Evolutionary conservation across 2,329 filamentous ascomycete genomes (phyloP).

Genomic region (Hypoxylon sp.): DNA sequence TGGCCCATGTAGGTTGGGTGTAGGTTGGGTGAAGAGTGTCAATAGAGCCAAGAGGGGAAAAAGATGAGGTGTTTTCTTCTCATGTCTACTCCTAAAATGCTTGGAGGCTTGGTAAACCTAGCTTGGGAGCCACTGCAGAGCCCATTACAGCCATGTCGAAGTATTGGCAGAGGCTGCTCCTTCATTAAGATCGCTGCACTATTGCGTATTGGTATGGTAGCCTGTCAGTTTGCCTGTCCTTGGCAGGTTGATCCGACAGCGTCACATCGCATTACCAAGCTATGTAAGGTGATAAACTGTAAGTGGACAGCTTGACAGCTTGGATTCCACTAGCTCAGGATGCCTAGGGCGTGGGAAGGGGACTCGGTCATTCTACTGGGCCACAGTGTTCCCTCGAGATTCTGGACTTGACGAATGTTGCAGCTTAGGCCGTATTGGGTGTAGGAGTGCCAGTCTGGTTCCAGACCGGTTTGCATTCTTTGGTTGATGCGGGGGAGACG

Average conservation of each 20-base stretch:
- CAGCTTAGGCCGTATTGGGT: constrained; percentile 16
- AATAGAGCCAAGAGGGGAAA: neutral
- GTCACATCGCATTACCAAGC: constrained; percentile 31
- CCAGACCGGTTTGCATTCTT: constrained; percentile 13
- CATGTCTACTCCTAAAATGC: neutral
- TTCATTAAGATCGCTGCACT: constrained; percentile 38
- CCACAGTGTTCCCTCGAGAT: constrained; percentile 5
- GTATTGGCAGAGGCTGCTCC: constrained; percentile 29
- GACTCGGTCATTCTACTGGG: constrained; percentile 1
- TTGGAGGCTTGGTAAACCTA: neutral
- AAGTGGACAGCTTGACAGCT: constrained; percentile 28
- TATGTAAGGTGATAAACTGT: constrained; percentile 32
- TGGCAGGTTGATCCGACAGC: constrained; percentile 49
- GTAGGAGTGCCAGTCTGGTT: constrained; percentile 2
- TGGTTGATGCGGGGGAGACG: constrained; percentile 22
- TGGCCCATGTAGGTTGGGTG: constrained; percentile 1
- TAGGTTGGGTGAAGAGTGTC: neutral
- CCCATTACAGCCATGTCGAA: constrained; percentile 27
- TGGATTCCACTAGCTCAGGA: constrained; percentile 10
- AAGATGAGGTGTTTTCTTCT: constrained; percentile 32
- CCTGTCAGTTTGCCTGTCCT: constrained; percentile 38
- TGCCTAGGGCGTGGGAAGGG: neutral
- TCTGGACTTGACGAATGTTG: constrained; percentile 33
- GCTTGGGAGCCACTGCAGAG: neutral
- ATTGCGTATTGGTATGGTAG: constrained; percentile 34